Conservation (phyloP, 306 rosid species). For the Prunus kanzakura region DNA sequence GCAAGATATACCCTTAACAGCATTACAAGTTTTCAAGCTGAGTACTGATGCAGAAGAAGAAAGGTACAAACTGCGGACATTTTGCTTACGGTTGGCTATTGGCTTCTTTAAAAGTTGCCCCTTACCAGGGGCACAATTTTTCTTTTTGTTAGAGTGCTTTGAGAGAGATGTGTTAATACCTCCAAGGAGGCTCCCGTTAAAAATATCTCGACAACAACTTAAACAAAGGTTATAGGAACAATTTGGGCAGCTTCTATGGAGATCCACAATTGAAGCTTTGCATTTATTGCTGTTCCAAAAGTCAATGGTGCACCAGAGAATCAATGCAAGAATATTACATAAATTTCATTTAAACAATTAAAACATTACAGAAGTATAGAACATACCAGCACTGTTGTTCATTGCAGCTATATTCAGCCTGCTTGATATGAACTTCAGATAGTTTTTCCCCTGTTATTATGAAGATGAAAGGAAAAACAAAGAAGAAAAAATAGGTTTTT, state of each 20-base stretch:
- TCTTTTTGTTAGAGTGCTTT: conserved; percentile 36
- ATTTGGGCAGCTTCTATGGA: conserved; percentile 86
- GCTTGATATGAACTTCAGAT: conserved; percentile 70
- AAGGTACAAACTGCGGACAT: conserved; percentile 17
- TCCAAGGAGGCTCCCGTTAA: conserved; percentile 40
- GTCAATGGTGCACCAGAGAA: conserved; percentile 30
- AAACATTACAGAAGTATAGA: conserved; percentile 9
- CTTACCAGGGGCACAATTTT: conserved; percentile 30
- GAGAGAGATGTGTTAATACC: conserved; percentile 29
- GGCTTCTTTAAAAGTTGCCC: conserved; percentile 37
- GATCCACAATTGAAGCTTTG: conserved; percentile 70
- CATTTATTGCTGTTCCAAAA: conserved; percentile 72
- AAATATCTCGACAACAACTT: conserved; percentile 60
- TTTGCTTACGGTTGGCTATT: conserved; percentile 31
- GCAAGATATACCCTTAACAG: conserved; percentile 45
- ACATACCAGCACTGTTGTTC: conserved; percentile 58
- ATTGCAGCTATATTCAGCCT: conserved; percentile 48
- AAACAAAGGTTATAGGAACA: conserved; percentile 86
- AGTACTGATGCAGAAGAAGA: conserved; percentile 37
- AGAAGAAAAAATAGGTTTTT: not conserved
- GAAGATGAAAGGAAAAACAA: conserved; percentile 1
- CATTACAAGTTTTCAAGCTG: conserved; percentile 43
- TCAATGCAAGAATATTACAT: conserved; percentile 19
- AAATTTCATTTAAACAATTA: conserved; percentile 21
- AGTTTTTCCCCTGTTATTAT: conserved; percentile 55